A percentile compares a stretch with the other conserved stretches of the same genome.
Conservation (phyloP, 257 asterid genomes). For the Marsdenia floribunda region DNA sequence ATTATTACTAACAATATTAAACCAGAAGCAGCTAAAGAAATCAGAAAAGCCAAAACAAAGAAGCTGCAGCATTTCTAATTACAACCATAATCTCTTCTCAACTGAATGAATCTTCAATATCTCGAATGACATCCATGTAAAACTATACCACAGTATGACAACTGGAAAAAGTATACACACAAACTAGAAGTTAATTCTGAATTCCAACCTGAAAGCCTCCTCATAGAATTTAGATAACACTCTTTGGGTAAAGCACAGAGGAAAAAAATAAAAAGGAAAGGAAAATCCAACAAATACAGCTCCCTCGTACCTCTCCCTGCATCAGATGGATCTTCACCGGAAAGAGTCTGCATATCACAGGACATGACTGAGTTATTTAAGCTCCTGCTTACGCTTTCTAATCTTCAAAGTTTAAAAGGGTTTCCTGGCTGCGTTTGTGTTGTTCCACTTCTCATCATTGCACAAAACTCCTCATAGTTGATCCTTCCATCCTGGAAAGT, state of each 20-base stretch:
- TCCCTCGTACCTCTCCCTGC: background rate
- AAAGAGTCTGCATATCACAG: background rate
- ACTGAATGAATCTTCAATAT: background rate
- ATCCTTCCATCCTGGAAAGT: conserved; percentile 65
- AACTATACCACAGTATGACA: background rate
- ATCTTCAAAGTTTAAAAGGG: conserved; percentile 1
- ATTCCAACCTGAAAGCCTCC: conserved; percentile 9
- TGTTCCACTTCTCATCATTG: conserved; percentile 93
- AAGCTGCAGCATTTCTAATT: background rate
- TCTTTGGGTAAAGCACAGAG: background rate
- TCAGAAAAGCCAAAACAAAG: background rate
- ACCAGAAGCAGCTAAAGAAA: background rate
- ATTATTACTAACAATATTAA: background rate
- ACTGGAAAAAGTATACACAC: conserved; percentile 7
- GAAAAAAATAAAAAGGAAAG: background rate
- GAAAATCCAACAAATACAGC: background rate
- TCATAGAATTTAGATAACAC: background rate
- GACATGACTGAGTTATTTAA: background rate
- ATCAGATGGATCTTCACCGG: background rate
- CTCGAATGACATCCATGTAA: background rate
- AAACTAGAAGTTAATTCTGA: background rate
- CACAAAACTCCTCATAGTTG: conserved; percentile 84
- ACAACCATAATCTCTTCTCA: background rate
- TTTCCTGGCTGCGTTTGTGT: conserved; percentile 28
- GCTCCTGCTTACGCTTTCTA: background rate